Evolutionary conservation across 1,284 basidiomycete species (phyloP).

Genomic region (Sphagnurus paluster): DNA sequence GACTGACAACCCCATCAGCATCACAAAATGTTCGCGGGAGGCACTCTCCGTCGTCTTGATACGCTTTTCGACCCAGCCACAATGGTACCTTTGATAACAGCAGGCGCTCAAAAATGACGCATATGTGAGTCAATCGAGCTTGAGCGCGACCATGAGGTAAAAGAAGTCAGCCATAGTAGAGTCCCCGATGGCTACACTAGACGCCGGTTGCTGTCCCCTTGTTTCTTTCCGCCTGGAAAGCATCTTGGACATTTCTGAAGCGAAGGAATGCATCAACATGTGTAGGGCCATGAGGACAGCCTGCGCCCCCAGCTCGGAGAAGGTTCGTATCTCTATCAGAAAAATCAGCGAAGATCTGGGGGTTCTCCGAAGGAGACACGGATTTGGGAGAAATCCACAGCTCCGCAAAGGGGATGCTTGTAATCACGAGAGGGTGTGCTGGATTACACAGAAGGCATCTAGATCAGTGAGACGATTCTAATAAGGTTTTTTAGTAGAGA

Average conservation of each 20-base stretch:
- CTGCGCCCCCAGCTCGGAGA: slow-evolving; percentile 16
- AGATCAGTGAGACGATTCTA: slow-evolving; percentile 15
- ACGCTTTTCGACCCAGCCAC: neutral
- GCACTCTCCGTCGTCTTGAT: neutral
- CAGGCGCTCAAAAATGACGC: neutral
- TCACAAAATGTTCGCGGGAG: slow-evolving; percentile 16
- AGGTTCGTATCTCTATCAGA: slow-evolving; percentile 21
- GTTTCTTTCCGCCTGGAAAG: slow-evolving; percentile 17
- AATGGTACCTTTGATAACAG: neutral
- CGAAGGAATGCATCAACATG: slow-evolving; percentile 31
- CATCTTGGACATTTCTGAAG: slow-evolving; percentile 5
- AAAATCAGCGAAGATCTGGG: slow-evolving; percentile 20
- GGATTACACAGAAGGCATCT: slow-evolving; percentile 19
- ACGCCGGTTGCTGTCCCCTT: slow-evolving; percentile 5
- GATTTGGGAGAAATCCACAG: slow-evolving; percentile 15
- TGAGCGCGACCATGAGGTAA: slow-evolving; percentile 32
- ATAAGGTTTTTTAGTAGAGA: slow-evolving; percentile 21
- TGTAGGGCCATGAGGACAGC: slow-evolving; percentile 35
- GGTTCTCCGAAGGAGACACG: slow-evolving; percentile 18
- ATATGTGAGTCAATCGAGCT: slow-evolving; percentile 1
- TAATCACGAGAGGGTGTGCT: slow-evolving; percentile 9
- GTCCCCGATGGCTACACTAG: slow-evolving; percentile 4
- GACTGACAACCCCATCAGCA: neutral
- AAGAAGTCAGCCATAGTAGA: slow-evolving; percentile 15
- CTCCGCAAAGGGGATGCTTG: slow-evolving; percentile 15